These are phyloP conservation scores for Chrysoporthe puriensis DNA, from an alignment of 2,329 filamentous ascomycete species.

Conservation along the genomic window DNA sequence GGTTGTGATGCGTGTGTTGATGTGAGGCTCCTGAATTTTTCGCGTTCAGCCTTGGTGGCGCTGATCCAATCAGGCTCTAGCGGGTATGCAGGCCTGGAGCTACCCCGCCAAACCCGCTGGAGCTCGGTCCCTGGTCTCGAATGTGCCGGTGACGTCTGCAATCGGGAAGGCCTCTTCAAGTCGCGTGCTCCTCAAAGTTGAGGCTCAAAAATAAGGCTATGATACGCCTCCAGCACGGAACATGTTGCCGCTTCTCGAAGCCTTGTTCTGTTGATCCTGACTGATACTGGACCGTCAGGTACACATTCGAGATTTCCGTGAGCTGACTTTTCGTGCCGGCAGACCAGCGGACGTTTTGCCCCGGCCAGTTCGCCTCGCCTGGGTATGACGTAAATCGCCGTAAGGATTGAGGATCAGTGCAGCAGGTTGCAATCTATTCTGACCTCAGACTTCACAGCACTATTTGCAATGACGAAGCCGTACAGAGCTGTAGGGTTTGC, in stretches of 20 bases:
- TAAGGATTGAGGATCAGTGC: slow-evolving; percentile 12
- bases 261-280: neutral
- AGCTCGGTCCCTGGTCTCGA: neutral
- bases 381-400: slow-evolving; percentile 26
- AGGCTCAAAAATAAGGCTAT: neutral
- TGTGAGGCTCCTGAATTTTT: slow-evolving; percentile 15
- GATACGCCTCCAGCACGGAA: neutral
- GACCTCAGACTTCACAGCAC: slow-evolving; percentile 9
- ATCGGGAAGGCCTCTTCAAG: slow-evolving; percentile 7
- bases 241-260: neutral
- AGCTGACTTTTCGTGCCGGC: neutral
- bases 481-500: neutral
- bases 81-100: slow-evolving; percentile 25
- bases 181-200: neutral
- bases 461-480: slow-evolving; percentile 27
- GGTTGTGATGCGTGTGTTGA: neutral
- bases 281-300: neutral
- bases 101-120: slow-evolving; percentile 23
- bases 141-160: slow-evolving; percentile 18
- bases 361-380: neutral
- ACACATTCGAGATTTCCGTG: neutral
- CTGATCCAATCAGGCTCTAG: slow-evolving; percentile 23
- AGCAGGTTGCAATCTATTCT: slow-evolving; percentile 19
- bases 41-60: slow-evolving; percentile 26
- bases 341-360: slow-evolving; percentile 4